These are phyloP conservation scores for Chlorella vulgaris DNA, from an alignment of 139 green algal species.

Conservation along the genomic window DNA sequence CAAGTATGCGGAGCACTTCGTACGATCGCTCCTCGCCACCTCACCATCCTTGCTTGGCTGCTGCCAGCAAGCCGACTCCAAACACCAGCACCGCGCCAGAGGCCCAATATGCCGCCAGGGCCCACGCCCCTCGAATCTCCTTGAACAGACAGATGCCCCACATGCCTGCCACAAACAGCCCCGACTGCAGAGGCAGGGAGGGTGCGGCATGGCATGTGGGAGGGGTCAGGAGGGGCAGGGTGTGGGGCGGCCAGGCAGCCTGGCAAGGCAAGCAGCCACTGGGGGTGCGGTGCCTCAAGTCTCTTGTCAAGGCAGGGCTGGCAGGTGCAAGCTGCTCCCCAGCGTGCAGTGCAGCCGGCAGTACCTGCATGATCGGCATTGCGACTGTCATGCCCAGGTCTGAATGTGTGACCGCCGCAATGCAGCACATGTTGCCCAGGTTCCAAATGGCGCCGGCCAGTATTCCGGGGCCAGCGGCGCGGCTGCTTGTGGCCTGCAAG, in stretches of 20 bases:
- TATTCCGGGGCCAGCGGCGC: slow-evolving; percentile 32
- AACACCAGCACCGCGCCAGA: slow-evolving; percentile 23
- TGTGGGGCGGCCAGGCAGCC: not conserved
- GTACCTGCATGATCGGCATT: slow-evolving; percentile 25
- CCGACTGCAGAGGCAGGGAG: slow-evolving; percentile 45
- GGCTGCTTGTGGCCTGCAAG: slow-evolving; percentile 18
- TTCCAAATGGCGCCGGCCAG: slow-evolving; percentile 46
- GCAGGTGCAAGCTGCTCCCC: no score
- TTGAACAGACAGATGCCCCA: slow-evolving; percentile 58
- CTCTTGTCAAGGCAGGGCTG: no score
- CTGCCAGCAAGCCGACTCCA: slow-evolving; percentile 38
- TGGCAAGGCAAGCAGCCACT: not conserved
- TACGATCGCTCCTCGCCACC: no score
- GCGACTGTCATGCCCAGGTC: not conserved
- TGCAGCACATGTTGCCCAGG: slow-evolving; percentile 42
- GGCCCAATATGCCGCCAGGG: slow-evolving; percentile 35
- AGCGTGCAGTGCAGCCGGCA: no score
- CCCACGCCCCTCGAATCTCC: slow-evolving; percentile 14
- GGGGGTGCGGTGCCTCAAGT: no score
- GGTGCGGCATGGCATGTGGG: not conserved
- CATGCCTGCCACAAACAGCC: slow-evolving; percentile 52
- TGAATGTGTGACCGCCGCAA: slow-evolving; percentile 41
- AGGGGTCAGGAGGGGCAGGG: not conserved
- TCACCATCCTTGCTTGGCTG: no score
- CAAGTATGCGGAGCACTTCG: no score